Evolutionary conservation across 306 rosid genomes (phyloP).

Genomic region (Dryas alaskensis): DNA sequence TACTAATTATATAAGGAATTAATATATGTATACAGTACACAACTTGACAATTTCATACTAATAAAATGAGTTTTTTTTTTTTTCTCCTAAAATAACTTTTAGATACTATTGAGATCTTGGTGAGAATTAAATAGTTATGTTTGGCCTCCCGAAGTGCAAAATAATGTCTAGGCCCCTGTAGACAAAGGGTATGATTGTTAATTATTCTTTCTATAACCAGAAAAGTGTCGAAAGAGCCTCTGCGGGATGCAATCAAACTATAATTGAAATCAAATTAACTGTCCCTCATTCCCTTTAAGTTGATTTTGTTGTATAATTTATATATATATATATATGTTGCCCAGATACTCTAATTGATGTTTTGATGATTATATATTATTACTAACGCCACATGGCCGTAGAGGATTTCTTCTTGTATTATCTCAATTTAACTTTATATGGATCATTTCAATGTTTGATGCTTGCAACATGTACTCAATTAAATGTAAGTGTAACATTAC

Average conservation of each 20-base stretch:
- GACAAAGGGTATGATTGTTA: too few relatives aligned
- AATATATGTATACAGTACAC: too few relatives aligned
- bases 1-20: too few relatives aligned
- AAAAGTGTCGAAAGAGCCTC: not conserved
- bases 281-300: not conserved
- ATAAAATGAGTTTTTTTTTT: too few relatives aligned
- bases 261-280: not conserved
- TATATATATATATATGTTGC: not conserved
- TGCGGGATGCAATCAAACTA: not conserved
- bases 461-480: not conserved
- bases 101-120: too few relatives aligned
- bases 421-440: not conserved
- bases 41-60: too few relatives aligned
- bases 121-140: too few relatives aligned
- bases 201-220: too few relatives aligned
- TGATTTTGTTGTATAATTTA: not conserved
- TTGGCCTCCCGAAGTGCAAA: too few relatives aligned
- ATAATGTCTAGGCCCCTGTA: too few relatives aligned
- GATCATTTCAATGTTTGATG: not conserved
- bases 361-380: not conserved
- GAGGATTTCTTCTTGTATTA: not conserved
- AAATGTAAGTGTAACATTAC: not conserved
- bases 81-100: too few relatives aligned
- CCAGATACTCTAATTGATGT: not conserved
- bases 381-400: not conserved